Evolutionary conservation across 2,329 filamentous ascomycete genomes (phyloP).

Genomic region (Endocalyx cinctus): DNA sequence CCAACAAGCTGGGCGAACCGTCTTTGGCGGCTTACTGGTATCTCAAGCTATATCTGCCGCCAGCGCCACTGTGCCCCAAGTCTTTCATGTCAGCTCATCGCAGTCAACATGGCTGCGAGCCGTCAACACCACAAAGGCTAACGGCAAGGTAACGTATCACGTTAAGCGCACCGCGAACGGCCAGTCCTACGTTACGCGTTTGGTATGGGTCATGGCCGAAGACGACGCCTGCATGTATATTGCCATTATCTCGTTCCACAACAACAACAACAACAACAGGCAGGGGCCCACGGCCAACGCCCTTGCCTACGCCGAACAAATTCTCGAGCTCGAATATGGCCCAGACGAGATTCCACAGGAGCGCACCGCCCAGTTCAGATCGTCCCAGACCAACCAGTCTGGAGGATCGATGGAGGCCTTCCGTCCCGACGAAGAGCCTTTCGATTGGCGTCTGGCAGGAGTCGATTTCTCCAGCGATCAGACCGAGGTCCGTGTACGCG

Average conservation of each 20-base stretch:
- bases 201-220: not conserved
- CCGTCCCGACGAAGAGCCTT: too few relatives aligned
- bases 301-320: not conserved
- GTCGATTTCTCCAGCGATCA: not conserved
- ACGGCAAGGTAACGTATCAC: not conserved
- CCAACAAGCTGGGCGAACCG: not conserved
- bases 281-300: not conserved
- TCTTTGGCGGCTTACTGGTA: constrained; percentile 3
- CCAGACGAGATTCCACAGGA: not conserved
- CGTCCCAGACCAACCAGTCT: not conserved
- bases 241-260: not conserved
- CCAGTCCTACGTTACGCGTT: constrained; percentile 1
- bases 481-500: not conserved
- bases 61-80: not conserved
- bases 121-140: not conserved
- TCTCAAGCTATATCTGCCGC: constrained; percentile 4
- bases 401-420: too few relatives aligned
- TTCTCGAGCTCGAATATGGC: not conserved
- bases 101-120: constrained; percentile 1
- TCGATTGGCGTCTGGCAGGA: not conserved
- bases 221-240: not conserved
- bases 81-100: constrained; percentile 3
- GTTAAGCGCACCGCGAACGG: constrained; percentile 1
- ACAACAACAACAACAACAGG: too few relatives aligned
- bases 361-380: not conserved